Conservation (phyloP, 257 asterid genomes). For the Solanum clarkiae region DNA sequence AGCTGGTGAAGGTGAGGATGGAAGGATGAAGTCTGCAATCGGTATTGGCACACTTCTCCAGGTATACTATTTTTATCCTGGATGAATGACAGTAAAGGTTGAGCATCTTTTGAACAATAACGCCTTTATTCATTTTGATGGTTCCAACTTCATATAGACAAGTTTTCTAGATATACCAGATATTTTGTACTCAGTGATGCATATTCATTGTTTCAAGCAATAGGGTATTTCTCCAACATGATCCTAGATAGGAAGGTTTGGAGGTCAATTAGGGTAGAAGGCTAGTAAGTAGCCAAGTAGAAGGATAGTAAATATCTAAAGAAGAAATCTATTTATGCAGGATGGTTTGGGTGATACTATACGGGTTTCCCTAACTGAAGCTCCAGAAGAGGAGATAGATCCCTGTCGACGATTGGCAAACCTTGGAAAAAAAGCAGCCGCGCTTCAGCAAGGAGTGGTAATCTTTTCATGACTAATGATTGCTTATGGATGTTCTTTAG, state of each 20-base stretch:
- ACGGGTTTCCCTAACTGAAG: constrained; percentile 91
- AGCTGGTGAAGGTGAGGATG: constrained; percentile 99
- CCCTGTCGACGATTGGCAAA: constrained; percentile 95
- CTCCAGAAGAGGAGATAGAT: constrained; percentile 94
- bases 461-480: constrained; percentile 2
- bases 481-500: background rate
- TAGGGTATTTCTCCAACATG: background rate
- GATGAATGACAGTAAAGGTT: background rate
- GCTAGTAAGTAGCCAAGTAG: background rate
- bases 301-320: background rate
- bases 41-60: constrained; percentile 97
- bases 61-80: constrained; percentile 20
- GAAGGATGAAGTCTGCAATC: constrained; percentile 97
- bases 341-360: constrained; percentile 99
- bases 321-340: constrained; percentile 18
- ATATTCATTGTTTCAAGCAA: background rate
- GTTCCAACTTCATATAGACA: background rate
- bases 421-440: constrained; percentile 85
- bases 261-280: background rate
- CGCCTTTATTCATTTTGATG: background rate
- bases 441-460: constrained; percentile 99
- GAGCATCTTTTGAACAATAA: background rate
- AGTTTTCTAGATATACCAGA: background rate
- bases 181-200: background rate
- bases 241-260: background rate